Evolutionary conservation across 768 basidiomycete species (phyloP), one percentile per base, ranked within the genome.

Genomic region (Amylocystis lapponica): DNA sequence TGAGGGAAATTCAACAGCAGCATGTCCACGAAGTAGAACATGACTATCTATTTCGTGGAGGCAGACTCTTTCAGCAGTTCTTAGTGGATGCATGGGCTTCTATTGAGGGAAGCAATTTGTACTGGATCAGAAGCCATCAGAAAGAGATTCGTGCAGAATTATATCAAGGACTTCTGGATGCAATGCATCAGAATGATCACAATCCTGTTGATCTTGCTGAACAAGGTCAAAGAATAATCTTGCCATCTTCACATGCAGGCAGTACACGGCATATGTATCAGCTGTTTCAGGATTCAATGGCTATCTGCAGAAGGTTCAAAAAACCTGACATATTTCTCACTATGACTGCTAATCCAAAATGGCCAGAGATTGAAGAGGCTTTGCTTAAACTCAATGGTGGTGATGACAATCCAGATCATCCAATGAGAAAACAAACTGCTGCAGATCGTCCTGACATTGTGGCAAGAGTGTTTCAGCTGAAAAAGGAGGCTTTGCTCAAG

Each of bases 281-380:
- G 38, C 51, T 56, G 0, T 69, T 63, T 27, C 71, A 76, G 22
- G 74, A 78, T 45, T 53, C 71, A 0, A 59, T 78, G 59, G 72
- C 76, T 0, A 59, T 80, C 20, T 65, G 61, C 9, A 51, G 66
- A 0, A 52, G 61, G 27, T 70, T 53, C 33, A 47, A 50, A 1
- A 67, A 65, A 6, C 54, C 66, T 9, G 71, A 77, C 36, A 47
- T 78, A 1, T 78, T 78, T 34, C 41, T 79, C 0, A 80, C 75
- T 0, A 66, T 78, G 60, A 79, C 76, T 9, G 59, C 65, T 7
- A 80, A 79, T 60, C 71, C 73, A 1, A 36, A 57, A 0, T 80
- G 78, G 78, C 54, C 54, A 2, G 75, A 79, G 39, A 64, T 79
- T 16, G 27, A 41, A 0, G 30, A 50, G 0, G 66, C 65, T 37